Percentiles rank a stretch among this genome's conserved stretches.
phyloP scores from a whole-genome alignment of 2,329 filamentous ascomycete genomes.

The Aspergillus ustus region DNA sequence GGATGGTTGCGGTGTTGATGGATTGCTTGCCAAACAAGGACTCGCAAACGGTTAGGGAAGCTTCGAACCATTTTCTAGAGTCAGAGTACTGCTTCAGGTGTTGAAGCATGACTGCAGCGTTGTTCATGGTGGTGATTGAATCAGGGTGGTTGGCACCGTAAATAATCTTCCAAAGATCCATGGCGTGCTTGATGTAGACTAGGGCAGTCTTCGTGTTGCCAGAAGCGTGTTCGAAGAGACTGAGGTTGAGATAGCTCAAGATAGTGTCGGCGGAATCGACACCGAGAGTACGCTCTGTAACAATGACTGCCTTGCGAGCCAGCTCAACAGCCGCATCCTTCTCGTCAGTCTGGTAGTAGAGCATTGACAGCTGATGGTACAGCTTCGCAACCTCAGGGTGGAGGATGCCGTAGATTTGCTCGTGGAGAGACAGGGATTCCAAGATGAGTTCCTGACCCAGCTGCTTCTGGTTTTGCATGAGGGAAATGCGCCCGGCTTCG shows the following conservation, averaged over 20 bases:
- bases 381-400: conserved; percentile 95
- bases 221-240: conserved; percentile 87
- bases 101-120: conserved; percentile 97
- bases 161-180: conserved; percentile 95
- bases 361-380: conserved; percentile 92
- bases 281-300: conserved; percentile 91
- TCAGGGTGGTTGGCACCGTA: conserved; percentile 94
- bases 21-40: conserved; percentile 86
- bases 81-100: conserved; percentile 92
- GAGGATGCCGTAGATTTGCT: conserved; percentile 97
- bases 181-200: conserved; percentile 85
- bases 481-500: conserved; percentile 94
- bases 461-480: conserved; percentile 92
- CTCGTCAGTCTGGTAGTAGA: conserved; percentile 97
- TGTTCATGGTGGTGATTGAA: conserved; percentile 98
- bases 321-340: conserved; percentile 95
- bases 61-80: conserved; percentile 95
- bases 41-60: conserved; percentile 86
- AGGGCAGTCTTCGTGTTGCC: conserved; percentile 90
- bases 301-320: conserved; percentile 93
- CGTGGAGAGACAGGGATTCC: conserved; percentile 94
- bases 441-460: conserved; percentile 92
- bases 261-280: conserved; percentile 93
- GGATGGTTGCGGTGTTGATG: conserved; percentile 89
- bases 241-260: conserved; percentile 93